Percentiles rank a stretch among this genome's conserved stretches.
Conservation (phyloP, 306 rosid species). For the Citrullus mucosospermus region DNA sequence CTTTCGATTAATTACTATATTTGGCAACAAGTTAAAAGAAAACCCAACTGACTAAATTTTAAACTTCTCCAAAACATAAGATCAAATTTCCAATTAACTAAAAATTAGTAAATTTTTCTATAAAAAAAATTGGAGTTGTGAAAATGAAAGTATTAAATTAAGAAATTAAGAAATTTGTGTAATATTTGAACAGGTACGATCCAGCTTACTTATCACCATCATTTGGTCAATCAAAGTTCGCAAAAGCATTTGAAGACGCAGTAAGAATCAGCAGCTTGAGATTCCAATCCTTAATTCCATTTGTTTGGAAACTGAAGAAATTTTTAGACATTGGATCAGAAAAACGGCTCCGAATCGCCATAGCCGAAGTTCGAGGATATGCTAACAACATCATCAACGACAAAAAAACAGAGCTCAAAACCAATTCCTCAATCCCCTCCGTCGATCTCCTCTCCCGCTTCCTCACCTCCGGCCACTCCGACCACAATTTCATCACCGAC, state of each 20-base stretch:
- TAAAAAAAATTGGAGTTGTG: no score
- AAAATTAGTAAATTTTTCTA: no score
- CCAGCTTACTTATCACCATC: conserved; percentile 47
- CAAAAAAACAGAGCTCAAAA: conserved; percentile 28
- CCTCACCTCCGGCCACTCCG: conserved; percentile 37
- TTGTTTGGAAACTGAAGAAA: conserved; percentile 31
- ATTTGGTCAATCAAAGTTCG: conserved; percentile 30
- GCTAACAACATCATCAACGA: conserved; percentile 24
- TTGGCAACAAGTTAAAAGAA: no score
- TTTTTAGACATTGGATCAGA: conserved; percentile 32
- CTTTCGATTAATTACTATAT: no score
- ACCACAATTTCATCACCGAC: conserved; percentile 33
- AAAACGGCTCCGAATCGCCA: conserved; percentile 7
- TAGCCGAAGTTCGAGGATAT: conserved; percentile 29
- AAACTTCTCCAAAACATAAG: no score
- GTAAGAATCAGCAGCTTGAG: conserved; percentile 27
- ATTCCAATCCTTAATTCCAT: background rate
- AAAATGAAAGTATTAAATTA: no score
- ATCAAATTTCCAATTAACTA: no score
- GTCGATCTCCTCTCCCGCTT: conserved; percentile 38
- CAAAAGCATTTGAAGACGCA: conserved; percentile 36
- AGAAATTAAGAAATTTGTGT: background rate
- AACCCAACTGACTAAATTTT: no score
- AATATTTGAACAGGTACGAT: conserved; percentile 16
- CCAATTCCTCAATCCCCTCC: conserved; percentile 16